Base-by-base conservation (phyloP, 2,329 filamentous ascomycete species). In the Hypoxylon sp. region DNA sequence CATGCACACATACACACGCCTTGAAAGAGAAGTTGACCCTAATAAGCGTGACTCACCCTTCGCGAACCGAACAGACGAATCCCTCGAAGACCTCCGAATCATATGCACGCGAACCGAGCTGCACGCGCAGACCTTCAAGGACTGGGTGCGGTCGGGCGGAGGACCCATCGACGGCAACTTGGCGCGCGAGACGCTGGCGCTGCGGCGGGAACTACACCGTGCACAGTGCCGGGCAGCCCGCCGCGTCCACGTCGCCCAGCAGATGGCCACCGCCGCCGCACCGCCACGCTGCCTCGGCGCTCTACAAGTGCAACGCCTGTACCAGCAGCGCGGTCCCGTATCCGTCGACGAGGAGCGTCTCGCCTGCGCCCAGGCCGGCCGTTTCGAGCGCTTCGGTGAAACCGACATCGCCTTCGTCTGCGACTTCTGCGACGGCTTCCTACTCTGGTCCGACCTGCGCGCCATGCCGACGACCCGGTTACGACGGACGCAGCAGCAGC, bases 371-470 rank as follows among this genome's bases (percentile, higher is more conserved):
- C 68, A 70, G 3, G 75, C 83, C 2, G 84, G 84, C n/a, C 74
- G 76, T 23, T 86, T 86, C 58, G 80, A 84, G 71, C 78, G 82
- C 11, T 80, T 85, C 48, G 81, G 78, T 37, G 79, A 84, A 26
- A 69, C 72, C 33, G 83, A 85, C 58, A 77, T 85, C 43, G 83
- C 80, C 6, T 86, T 86, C 65, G 75, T 84, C 6, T 87, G 84
- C 73, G 83, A 87, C 72, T 86, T 81, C 67, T 86, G 84, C 72
- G 83, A 86, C 67, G 84, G 84, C 1, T 82, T 83, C 66, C 73
- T 86, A 20, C 72, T 86, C 18, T 86, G 84, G 84, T 77, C 82
- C 55, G 81, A 87, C 66, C 65, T 86, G 26, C 76, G 79, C 61
- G 74, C 72, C 45, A 81, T 86, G 73, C 83, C 83, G 4, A 79